phyloP scores from a whole-genome alignment of 441 rosid genomes.

The Erodium texanum region DNA sequence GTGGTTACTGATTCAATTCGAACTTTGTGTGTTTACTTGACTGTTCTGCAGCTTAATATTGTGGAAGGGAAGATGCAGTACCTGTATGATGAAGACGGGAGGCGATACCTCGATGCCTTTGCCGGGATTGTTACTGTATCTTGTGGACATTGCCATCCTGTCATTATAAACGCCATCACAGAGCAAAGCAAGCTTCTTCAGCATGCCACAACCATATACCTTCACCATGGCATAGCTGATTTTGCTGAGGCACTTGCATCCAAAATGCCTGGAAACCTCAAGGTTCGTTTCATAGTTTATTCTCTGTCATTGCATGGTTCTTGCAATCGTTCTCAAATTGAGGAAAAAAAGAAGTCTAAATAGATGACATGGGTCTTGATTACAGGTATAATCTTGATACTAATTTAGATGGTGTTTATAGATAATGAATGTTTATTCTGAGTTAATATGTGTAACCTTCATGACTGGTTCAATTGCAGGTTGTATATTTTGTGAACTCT shows the following conservation, averaged over 20 bases:
- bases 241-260: constrained; percentile 84
- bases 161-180: constrained; percentile 45
- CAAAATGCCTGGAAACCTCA: constrained; percentile 85
- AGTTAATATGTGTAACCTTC: too few relatives aligned
- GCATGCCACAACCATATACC: constrained; percentile 77
- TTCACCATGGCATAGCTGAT: constrained; percentile 77
- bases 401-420: too few relatives aligned
- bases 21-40: too few relatives aligned
- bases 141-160: constrained; percentile 93
- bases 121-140: constrained; percentile 92
- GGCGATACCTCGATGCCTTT: constrained; percentile 71
- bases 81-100: constrained; percentile 72
- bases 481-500: constrained; percentile 84
- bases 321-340: too few relatives aligned
- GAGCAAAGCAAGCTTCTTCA: constrained; percentile 86
- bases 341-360: too few relatives aligned
- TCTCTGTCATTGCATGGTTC: not conserved
- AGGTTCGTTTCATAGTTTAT: constrained; percentile 31
- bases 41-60: constrained; percentile 50
- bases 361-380: too few relatives aligned
- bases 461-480: constrained; percentile 34
- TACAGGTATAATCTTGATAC: not conserved
- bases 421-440: not conserved
- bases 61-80: constrained; percentile 98
- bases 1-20: too few relatives aligned